These are phyloP conservation scores for Forsythia suspensa DNA, from an alignment of 257 asterid genomes.

Conservation along the genomic window DNA sequence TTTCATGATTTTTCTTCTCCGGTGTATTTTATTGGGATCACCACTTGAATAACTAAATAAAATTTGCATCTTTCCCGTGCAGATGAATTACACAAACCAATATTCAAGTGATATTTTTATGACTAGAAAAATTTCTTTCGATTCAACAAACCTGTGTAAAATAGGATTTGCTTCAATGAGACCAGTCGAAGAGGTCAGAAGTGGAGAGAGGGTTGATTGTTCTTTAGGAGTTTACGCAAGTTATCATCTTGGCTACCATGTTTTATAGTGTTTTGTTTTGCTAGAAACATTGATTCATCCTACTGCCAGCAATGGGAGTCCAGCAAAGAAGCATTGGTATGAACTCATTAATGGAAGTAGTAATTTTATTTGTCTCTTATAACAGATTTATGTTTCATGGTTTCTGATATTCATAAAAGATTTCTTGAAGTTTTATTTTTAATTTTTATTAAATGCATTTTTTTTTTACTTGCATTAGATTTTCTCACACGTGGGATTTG, in stretches of 20 bases:
- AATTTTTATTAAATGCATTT: no score
- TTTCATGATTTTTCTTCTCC: neutral
- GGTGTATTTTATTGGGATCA: neutral
- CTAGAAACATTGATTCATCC: constrained; percentile 12
- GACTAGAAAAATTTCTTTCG: constrained; percentile 9
- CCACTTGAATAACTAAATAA: neutral
- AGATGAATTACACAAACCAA: constrained; percentile 31
- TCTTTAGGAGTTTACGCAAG: neutral
- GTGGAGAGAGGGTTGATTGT: constrained; percentile 12
- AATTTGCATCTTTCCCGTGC: constrained; percentile 13
- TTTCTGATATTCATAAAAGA: neutral
- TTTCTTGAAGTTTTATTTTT: no score
- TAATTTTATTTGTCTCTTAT: neutral
- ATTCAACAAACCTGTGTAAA: constrained; percentile 18
- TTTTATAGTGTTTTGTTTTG: neutral
- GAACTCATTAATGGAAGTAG: neutral
- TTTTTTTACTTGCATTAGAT: no score
- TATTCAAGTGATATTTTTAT: constrained; percentile 7
- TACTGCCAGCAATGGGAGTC: neutral
- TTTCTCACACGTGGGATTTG: no score
- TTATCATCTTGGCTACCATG: constrained; percentile 6
- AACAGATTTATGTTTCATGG: neutral
- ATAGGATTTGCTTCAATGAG: neutral
- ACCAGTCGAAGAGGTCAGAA: constrained; percentile 23
- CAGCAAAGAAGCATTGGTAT: constrained; percentile 14